Evolutionary conservation across 2,329 filamentous ascomycete species (phyloP).

Genomic region (Calonectria naviculata): DNA sequence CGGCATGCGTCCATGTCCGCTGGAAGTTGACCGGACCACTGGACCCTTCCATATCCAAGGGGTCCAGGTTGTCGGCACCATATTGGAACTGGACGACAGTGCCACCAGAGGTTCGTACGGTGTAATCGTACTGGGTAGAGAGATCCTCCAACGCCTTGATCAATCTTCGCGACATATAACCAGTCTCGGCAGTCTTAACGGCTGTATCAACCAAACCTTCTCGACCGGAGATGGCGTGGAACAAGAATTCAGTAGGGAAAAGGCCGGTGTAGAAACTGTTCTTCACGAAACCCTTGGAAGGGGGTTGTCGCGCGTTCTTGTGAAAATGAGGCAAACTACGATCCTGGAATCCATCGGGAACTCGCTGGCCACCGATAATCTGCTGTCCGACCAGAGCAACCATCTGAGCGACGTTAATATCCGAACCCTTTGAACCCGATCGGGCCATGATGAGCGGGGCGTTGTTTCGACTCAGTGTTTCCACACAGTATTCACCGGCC

Average conservation of each 20-base stretch:
- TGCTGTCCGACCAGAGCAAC: conserved; percentile 97
- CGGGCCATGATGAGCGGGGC: conserved; percentile 96
- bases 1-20: conserved; percentile 86
- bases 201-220: conserved; percentile 99
- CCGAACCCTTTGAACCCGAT: conserved; percentile 95
- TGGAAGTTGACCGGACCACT: conserved; percentile 93
- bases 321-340: conserved; percentile 94
- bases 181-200: conserved; percentile 98
- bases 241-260: conserved; percentile 91
- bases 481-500: conserved; percentile 91
- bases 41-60: conserved; percentile 96
- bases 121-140: conserved; percentile 93
- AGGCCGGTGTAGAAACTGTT: conserved; percentile 98
- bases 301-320: conserved; percentile 91
- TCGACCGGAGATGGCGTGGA: conserved; percentile 98
- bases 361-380: conserved; percentile 93
- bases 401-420: conserved; percentile 99
- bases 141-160: conserved; percentile 99
- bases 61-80: conserved; percentile 94
- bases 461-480: conserved; percentile 90
- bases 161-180: conserved; percentile 97
- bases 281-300: conserved; percentile 94
- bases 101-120: conserved; percentile 89
- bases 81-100: conserved; percentile 97
- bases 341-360: conserved; percentile 96